Evolutionary conservation across 345 rosid genomes (phyloP), one percentile per base, ranked within the genome.

Genomic region (Rhodomyrtus tomentosa): DNA sequence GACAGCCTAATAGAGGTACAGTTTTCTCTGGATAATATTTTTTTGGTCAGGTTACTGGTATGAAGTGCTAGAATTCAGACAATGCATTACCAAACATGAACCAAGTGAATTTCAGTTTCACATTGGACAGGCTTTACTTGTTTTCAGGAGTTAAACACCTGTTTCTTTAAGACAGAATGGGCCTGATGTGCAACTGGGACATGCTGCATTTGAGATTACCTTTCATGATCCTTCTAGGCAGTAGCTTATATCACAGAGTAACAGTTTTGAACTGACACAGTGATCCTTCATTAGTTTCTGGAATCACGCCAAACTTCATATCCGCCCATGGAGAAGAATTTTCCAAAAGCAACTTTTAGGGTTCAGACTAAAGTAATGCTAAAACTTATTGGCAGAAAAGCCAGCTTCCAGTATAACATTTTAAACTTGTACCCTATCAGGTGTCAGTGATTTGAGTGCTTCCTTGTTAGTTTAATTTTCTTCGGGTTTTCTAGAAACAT

Each of bases 1-100:
- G 96, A 90, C 96, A 93, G 88, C 42, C 99, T 81, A 90, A 90
- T 92, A 94, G 98, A 95, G 98, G 99, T 96, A 93, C 54, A 29
- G 58, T 51, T 72, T 88, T 87, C 76, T 32, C 42, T 68, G 76
- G 76, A 68, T 68, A 68, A 68, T 68, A 62, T 83, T 53, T 72
- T 59, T 20, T 55, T 52, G 53, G 32, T 50, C 20, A 81, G 79
- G 15, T 82, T 62, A 27, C 48, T 3, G 2, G 40, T n/a, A 68
- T 50, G 76, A 55, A 27, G 27, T 54, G 51, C 9, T 83, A 13
- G 32, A 20, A 42, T n/a, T 82, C 55, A 55, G 56, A 45, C 24
- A 13, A 50, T 27, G 20, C 36, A 80, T 49, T 42, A 51, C 18
- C 55, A 80, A 80, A 27, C 51, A n/a, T 49, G 82, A 10, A 80